Conservation (phyloP, 2,329 filamentous ascomycete species). For the Plenodomus biglobosus region DNA sequence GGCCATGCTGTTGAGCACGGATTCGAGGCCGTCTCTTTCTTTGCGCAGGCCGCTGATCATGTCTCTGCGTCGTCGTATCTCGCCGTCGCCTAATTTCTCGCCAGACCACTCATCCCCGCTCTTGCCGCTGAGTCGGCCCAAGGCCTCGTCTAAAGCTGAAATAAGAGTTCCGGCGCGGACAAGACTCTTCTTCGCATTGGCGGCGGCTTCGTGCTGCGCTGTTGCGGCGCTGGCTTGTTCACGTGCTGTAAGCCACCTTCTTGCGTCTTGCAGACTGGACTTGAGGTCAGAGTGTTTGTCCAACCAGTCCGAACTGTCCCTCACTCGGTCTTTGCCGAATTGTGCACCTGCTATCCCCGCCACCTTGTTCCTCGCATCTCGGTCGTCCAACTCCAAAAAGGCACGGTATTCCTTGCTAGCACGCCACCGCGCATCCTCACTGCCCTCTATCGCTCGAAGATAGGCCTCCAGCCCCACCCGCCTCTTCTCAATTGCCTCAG, state of each 20-base stretch:
- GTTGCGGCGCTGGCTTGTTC: slow-evolving; percentile 64
- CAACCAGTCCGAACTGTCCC: slow-evolving; percentile 64
- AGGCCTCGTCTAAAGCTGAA: slow-evolving; percentile 64
- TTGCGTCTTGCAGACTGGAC: slow-evolving; percentile 66
- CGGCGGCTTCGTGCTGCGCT: slow-evolving; percentile 67
- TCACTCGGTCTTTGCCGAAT: slow-evolving; percentile 49
- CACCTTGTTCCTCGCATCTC: slow-evolving; percentile 17
- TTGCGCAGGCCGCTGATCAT: slow-evolving; percentile 68
- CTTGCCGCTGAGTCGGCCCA: slow-evolving; percentile 48
- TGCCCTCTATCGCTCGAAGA: slow-evolving; percentile 69
- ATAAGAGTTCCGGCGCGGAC: slow-evolving; percentile 68
- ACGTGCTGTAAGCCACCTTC: slow-evolving; percentile 65
- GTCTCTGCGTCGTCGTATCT: slow-evolving; percentile 71
- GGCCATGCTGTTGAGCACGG: slow-evolving; percentile 66
- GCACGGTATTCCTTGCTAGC: slow-evolving; percentile 70
- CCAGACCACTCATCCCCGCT: slow-evolving; percentile 44
- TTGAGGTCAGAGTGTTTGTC: slow-evolving; percentile 77
- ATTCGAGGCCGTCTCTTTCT: slow-evolving; percentile 75
- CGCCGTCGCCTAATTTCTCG: slow-evolving; percentile 68
- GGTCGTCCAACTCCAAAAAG: slow-evolving; percentile 65
- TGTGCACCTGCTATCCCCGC: slow-evolving; percentile 35
- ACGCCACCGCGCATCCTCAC: slow-evolving; percentile 75
- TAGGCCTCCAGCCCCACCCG: slow-evolving; percentile 69
- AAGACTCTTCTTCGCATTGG: slow-evolving; percentile 73
- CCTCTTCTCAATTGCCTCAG: slow-evolving; percentile 71